Evolutionary conservation across 441 rosid genomes (phyloP).

Genomic region (Syzygium malaccense): DNA sequence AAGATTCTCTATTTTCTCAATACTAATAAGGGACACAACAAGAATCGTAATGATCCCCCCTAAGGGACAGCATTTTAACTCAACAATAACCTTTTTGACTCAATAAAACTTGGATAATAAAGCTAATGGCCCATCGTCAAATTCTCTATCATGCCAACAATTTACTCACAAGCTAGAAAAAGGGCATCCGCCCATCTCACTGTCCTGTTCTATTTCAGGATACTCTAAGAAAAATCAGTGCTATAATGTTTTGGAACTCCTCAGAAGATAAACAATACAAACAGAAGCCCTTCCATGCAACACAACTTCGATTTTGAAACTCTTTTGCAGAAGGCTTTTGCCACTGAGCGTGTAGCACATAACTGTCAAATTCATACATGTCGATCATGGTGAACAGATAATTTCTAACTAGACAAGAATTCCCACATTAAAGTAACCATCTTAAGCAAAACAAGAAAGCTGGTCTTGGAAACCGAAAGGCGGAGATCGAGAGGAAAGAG

Average conservation of each 20-base stretch:
- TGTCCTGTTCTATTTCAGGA: not conserved
- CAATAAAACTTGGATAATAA: not conserved
- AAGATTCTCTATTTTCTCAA: not conserved
- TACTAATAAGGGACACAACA: not conserved
- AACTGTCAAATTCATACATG: not conserved
- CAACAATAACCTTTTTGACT: not conserved
- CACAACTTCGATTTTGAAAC: not conserved
- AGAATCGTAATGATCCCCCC: not conserved
- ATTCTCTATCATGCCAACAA: not conserved
- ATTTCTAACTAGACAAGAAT: not conserved
- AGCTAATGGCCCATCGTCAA: not conserved
- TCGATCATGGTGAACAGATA: not conserved
- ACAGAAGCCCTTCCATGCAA: not conserved
- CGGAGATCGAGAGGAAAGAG: not conserved
- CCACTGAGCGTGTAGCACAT: not conserved
- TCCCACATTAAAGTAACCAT: not conserved
- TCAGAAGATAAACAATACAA: not conserved
- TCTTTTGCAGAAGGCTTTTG: too few relatives aligned
- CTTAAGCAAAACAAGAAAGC: not conserved
- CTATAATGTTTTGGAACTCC: not conserved
- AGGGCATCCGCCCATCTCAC: not conserved
- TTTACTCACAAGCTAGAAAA: not conserved
- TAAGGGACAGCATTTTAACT: not conserved
- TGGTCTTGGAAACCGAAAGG: not conserved
- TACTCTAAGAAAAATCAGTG: not conserved